Percentiles rank a stretch among this genome's conserved stretches.
These are phyloP conservation scores for Salvia hispanica DNA, from an alignment of 257 asterid genomes.

Conservation along the genomic window DNA sequence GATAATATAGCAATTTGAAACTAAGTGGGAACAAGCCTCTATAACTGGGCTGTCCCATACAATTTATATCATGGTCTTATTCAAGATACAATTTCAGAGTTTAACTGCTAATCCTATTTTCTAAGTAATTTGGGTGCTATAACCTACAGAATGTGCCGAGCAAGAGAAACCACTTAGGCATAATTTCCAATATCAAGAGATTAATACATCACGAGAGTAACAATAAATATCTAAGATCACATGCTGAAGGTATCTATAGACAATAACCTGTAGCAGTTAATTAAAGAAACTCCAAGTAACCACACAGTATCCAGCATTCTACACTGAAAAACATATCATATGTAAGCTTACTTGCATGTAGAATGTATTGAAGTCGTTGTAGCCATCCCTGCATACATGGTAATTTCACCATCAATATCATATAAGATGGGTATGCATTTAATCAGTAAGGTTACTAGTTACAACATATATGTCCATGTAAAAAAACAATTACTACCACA, in stretches of 20 bases:
- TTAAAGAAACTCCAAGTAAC: conserved; percentile 20
- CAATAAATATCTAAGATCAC: conserved; percentile 10
- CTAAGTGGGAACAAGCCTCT: not conserved
- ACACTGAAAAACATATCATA: conserved; percentile 31
- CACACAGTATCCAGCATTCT: conserved; percentile 20
- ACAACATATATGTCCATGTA: no score
- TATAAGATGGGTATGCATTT: not conserved
- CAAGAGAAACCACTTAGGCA: not conserved
- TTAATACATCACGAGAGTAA: conserved; percentile 9
- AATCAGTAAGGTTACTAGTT: no score
- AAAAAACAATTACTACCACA: no score
- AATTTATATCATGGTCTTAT: not conserved
- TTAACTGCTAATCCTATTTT: conserved; percentile 2
- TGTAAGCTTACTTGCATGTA: conserved; percentile 89
- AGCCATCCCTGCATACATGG: conserved; percentile 92
- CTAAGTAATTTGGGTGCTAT: not conserved
- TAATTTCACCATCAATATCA: conserved; percentile 39
- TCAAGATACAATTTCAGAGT: conserved; percentile 13
- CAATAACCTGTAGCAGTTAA: conserved; percentile 27
- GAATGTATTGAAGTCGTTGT: conserved; percentile 98
- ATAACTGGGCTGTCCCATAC: not conserved
- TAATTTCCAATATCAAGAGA: conserved; percentile 10
- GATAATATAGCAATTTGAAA: not conserved
- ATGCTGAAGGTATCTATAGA: conserved; percentile 9
- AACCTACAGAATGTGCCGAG: conserved; percentile 13